Evolutionary conservation across 768 basidiomycete species (phyloP).

Genomic region (Mrakia blollopis): DNA sequence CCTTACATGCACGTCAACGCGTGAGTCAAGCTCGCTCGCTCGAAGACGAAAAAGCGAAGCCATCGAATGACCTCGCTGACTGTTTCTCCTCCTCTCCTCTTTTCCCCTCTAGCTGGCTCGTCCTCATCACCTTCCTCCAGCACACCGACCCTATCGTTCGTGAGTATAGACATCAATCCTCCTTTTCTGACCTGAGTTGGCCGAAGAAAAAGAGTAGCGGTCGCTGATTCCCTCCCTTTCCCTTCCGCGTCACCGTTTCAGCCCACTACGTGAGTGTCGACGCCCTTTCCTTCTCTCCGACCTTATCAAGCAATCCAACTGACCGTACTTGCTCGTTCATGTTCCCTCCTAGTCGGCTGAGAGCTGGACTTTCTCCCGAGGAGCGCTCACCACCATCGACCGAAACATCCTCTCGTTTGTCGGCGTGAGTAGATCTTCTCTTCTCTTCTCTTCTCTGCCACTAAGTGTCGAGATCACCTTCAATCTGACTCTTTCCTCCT

Average conservation of each 20-base stretch:
- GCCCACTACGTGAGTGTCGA: background rate
- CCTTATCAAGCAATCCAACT: background rate
- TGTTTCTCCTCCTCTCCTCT: background rate
- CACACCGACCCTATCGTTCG: conserved; percentile 93
- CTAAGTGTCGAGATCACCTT: background rate
- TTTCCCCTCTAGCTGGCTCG: conserved; percentile 75
- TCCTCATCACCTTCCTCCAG: conserved; percentile 94
- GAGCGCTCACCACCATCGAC: conserved; percentile 87
- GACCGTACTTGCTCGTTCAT: background rate
- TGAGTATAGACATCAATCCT: background rate
- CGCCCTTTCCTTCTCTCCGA: background rate
- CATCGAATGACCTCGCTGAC: background rate
- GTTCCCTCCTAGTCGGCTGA: conserved; percentile 63
- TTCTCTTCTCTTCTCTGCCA: background rate
- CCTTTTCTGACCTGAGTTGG: background rate
- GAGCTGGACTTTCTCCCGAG: conserved; percentile 82
- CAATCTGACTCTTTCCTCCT: background rate
- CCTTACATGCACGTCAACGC: conserved; percentile 72
- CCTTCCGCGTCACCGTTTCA: background rate
- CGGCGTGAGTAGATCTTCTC: conserved; percentile 46
- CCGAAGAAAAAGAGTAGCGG: background rate
- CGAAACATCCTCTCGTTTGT: conserved; percentile 65
- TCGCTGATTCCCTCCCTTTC: background rate
- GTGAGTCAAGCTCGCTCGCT: conserved; percentile 32
- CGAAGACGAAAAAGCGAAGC: conserved; percentile 32